Evolutionary conservation across 805 yeast species (phyloP), one percentile per base, ranked within the genome.

Genomic region (Barnettozyma sucrosica): DNA sequence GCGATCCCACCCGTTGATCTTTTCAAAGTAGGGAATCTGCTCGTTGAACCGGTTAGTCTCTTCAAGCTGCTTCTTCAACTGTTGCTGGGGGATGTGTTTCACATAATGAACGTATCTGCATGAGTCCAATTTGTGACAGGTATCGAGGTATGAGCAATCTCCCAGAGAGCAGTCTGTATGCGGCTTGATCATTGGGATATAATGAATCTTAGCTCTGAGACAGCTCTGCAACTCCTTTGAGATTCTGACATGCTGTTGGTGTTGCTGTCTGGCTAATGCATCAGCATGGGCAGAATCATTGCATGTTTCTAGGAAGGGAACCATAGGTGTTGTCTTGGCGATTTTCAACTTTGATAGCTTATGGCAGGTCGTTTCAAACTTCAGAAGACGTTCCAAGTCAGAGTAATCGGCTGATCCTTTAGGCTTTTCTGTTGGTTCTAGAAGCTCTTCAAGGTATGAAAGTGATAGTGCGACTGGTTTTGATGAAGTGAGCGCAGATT

Each of bases 101-200:
- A 74, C 67, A 61, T 90, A 90, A 65, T 90, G 98, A 33, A 88
- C 72, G 61, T 85, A 90, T 21, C 93, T 71, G 64, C 97, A 90
- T 9, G 80, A 70, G 50, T 78, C 79, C 62, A 87, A 75, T 65
- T 89, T 89, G 67, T 87, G 97, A 61, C 98, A 90, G 1, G 97
- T 89, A 61, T 90, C 97, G 50, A 90, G 72, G 61, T 90, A 90
- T 9, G 97, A 89, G 62, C 98, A 90, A 64, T 90, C 97, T 1
- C 97, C 97, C 7, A 88, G 63, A 16, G 73, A 66, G 2, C 67
- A 46, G 57, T 92, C 97, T 0, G 97, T 89, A 48, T 78, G 81
- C 14, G 66, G 57, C 50, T 76, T 78, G 26, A 77, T 64, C 26
- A 77, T 66, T 11, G 83, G 83, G n/a, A 79, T 67, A 54, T 70